These are phyloP conservation scores for Nicotiana sylvestris DNA, from an alignment of 257 asterid genomes.

Conservation along the genomic window DNA sequence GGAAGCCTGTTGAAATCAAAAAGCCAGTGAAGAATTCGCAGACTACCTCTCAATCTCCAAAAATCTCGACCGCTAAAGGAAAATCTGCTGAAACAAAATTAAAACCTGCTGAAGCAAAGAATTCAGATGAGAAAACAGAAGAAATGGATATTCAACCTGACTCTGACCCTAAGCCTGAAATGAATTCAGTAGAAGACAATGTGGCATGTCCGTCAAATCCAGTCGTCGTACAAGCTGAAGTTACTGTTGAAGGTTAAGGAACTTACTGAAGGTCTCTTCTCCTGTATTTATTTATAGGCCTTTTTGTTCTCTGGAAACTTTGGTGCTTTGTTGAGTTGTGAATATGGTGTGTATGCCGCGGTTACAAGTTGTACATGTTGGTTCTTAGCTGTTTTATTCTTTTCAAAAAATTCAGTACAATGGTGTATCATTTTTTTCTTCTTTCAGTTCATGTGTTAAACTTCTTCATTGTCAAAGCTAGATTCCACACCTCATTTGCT, in stretches of 20 bases:
- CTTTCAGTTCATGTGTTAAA: background rate
- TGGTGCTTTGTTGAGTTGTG: constrained; percentile 9
- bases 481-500: background rate
- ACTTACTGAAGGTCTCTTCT: background rate
- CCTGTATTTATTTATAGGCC: constrained; percentile 16
- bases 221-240: constrained; percentile 28
- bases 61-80: constrained; percentile 16
- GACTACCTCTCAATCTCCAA: constrained; percentile 19
- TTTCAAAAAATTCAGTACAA: background rate
- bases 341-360: constrained; percentile 13
- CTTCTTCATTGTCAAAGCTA: background rate
- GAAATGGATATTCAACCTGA: constrained; percentile 21
- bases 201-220: constrained; percentile 18
- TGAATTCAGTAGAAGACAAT: constrained; percentile 17
- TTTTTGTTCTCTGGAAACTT: background rate
- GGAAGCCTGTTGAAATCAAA: constrained; percentile 1
- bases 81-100: constrained; percentile 26
- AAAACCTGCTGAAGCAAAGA: constrained; percentile 22
- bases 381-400: constrained; percentile 6
- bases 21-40: constrained; percentile 27
- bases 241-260: constrained; percentile 42
- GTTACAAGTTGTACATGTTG: constrained; percentile 10
- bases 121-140: constrained; percentile 20
- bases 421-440: background rate
- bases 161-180: constrained; percentile 15